These are phyloP conservation scores for Nannizzia gypsea DNA, from an alignment of 2,329 filamentous ascomycete genomes.

Conservation along the genomic window DNA sequence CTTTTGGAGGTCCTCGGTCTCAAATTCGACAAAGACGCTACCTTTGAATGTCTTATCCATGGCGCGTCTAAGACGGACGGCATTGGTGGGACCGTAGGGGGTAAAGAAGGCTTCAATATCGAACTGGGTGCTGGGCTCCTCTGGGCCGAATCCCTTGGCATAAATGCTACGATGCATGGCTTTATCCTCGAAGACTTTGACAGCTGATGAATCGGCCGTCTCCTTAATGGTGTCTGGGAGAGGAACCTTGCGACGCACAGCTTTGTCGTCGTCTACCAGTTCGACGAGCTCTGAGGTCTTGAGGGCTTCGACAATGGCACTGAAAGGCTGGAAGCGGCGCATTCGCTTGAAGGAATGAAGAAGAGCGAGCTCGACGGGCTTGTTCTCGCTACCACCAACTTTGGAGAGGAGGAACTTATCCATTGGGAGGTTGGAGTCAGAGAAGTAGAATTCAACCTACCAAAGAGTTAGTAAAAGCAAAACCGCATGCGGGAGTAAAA, in stretches of 20 bases:
- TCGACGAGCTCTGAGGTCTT: conserved; percentile 63
- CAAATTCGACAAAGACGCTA: conserved; percentile 90
- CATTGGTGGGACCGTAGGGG: conserved; percentile 64
- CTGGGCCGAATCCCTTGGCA: conserved; percentile 84
- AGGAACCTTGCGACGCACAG: conserved; percentile 63
- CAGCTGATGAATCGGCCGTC: conserved; percentile 44
- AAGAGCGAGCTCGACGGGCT: conserved; percentile 60
- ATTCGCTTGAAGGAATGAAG: conserved; percentile 90
- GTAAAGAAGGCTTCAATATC: conserved; percentile 89
- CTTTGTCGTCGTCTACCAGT: conserved; percentile 60
- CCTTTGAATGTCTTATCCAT: conserved; percentile 75
- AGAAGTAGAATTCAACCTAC: conserved; percentile 92
- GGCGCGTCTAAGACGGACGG: conserved; percentile 74
- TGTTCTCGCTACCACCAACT: conserved; percentile 65
- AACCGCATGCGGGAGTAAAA: conserved; percentile 1
- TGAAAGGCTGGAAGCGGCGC: conserved; percentile 83
- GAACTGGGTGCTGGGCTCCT: conserved; percentile 74
- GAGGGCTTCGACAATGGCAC: conserved; percentile 69
- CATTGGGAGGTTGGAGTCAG: conserved; percentile 74
- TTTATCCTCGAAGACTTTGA: conserved; percentile 50
- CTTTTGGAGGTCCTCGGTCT: conserved; percentile 62
- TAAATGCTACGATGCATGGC: conserved; percentile 69
- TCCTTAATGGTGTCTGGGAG: conserved; percentile 42
- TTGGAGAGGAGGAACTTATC: conserved; percentile 78
- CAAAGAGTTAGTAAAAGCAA: not conserved